Evolutionary conservation across 805 yeast genomes (phyloP).

Genomic region (Saturnispora bothae): DNA sequence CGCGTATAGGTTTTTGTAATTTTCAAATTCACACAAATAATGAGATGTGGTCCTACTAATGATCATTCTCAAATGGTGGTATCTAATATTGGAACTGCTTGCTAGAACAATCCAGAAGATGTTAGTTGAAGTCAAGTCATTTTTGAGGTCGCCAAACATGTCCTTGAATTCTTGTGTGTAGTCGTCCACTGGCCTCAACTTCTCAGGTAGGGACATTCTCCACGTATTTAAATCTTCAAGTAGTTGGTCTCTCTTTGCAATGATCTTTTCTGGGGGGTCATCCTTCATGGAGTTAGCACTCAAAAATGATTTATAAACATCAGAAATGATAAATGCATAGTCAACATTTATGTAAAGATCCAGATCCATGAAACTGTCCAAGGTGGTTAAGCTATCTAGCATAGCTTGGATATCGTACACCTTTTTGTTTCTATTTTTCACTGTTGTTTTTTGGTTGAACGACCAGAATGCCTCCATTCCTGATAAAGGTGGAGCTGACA

Average conservation of each 20-base stretch:
- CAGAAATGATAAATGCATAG: slow-evolving; percentile 19
- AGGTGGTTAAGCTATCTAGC: slow-evolving; percentile 8
- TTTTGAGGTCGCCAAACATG: slow-evolving; percentile 7
- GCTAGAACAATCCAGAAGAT: slow-evolving; percentile 9
- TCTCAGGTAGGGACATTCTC: slow-evolving; percentile 21
- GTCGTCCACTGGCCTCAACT: slow-evolving; percentile 16
- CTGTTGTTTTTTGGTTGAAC: not conserved
- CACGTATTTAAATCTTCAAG: slow-evolving; percentile 22
- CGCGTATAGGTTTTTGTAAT: slow-evolving; percentile 1
- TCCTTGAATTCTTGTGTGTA: slow-evolving; percentile 8
- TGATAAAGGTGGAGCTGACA: slow-evolving; percentile 24
- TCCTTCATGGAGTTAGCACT: slow-evolving; percentile 20
- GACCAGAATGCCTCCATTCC: slow-evolving; percentile 20
- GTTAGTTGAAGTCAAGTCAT: slow-evolving; percentile 4
- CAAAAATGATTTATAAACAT: slow-evolving; percentile 20
- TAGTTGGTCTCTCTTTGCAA: slow-evolving; percentile 10
- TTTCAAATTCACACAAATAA: slow-evolving; percentile 1
- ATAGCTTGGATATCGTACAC: slow-evolving; percentile 6
- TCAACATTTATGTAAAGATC: slow-evolving; percentile 17
- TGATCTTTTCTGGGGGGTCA: slow-evolving; percentile 14
- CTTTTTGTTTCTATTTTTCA: slow-evolving; percentile 6
- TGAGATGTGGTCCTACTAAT: slow-evolving; percentile 17
- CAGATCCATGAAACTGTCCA: not conserved
- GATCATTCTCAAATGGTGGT: slow-evolving; percentile 20
- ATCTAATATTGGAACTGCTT: slow-evolving; percentile 17